Evolutionary conservation across 768 basidiomycete genomes (phyloP), one percentile per base, ranked within the genome.

Genomic region (Boletus speciosus): DNA sequence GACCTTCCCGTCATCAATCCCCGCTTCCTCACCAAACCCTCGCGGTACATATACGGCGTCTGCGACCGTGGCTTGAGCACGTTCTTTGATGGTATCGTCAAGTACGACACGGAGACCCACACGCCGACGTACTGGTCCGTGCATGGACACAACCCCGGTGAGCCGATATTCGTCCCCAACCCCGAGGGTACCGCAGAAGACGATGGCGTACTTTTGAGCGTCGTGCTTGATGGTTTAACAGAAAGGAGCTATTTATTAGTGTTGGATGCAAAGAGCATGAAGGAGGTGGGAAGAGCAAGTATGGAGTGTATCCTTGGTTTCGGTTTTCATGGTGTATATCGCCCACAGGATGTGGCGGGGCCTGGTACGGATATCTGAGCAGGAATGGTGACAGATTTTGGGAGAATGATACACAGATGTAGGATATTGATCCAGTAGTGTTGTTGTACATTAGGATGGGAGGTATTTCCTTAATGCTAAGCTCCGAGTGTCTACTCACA

Each of bases 1-100:
- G 74, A 76, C 29, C 69, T 76, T 5, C 73, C 74, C 12, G 62
- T 65, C 36, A 63, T 76, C 36, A 66, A 69, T 27, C 72, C 75
- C 0, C 49, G 57, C 2, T 56, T 68, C 53, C 57, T 69, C 43
- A 66, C 69, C 53, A 69, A 64, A 38, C 63, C 61, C 6, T 71
- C 69, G 31, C 68, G 67, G 43, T 73, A 70, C 50, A 61, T 71
- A 35, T 73, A 67, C n/a, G 72, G 66, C 14, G 54, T 65, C 38
- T 58, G 54, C 41, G 61, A 70, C 44, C 66, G 62, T 6, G 64
- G 55, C 12, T 29, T 65, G 47, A 70, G 66, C 60, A 71, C 65
- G 5, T 69, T 74, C 55, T 63, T 64, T 45, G 71, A 75, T 35
- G 61, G 67, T 3, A 40, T 75, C 39, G 63, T 73, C 60, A 75